Base-by-base conservation (phyloP, 495 filamentous ascomycete genomes). In the Penicillium ochrochloron region DNA sequence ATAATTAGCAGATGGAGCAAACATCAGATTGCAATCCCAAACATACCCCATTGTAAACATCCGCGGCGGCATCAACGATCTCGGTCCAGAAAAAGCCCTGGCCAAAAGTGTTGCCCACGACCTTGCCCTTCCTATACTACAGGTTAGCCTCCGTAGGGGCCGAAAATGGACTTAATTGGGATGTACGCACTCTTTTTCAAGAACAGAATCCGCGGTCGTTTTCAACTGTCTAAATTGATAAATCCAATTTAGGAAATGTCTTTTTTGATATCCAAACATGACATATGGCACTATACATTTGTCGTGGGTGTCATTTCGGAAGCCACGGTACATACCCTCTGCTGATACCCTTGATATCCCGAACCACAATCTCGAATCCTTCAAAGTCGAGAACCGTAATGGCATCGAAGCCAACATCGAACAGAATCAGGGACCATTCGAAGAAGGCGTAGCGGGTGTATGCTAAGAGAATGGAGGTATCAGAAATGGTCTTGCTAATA, bases 291-390 rank as follows among this genome's bases (percentile, higher is more conserved):
- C 72, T 80, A 79, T 83, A 84, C 82, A 82, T 83, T 81, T 76
- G 68, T 72, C 83, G 76, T 56, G 67, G 73, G 57, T 84, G 66
- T 85, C 86, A 99, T 83, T 89, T 91, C 67, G 96, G 96, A 85
- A 98, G 92, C 92, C 92, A 92, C 77, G 88, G 87, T 84, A 98
- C 96, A 88, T 99, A 99, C 96, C 95, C 96, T 93, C 94, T 95
- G 80, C 90, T 94, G 71, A 89, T 78, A 57, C 95, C 94, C 77
- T 93, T 93, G 44, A 92, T 83, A 82, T 99, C 95, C 76, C 85
- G 90, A 61, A 99, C 83, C 70, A 93, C 86, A 65, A 99, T 77
- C 74, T 99, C 94, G 73, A 99, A 90, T 27, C 87, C 88, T 44
- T 89, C 85, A 80, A 98, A 99, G 76, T 99, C 95, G 59, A 97